phyloP scores from a whole-genome alignment of 192 early-diverging fungal species.

The Coemansia sp. region DNA sequence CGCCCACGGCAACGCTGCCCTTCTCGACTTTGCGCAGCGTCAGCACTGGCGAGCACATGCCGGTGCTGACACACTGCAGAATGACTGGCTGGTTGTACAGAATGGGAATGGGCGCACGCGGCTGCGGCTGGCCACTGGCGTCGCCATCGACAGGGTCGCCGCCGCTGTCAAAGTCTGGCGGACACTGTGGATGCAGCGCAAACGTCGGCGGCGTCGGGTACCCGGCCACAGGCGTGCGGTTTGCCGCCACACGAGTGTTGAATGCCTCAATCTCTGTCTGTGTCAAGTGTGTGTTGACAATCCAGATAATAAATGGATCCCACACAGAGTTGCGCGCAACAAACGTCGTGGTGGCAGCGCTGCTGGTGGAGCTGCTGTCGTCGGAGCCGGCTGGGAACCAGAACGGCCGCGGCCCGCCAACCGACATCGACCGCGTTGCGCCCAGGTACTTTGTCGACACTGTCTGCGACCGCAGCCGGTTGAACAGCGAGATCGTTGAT shows the following conservation, averaged over 20 bases:
- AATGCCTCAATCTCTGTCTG: constrained; percentile 59
- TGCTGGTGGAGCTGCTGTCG: constrained; percentile 5
- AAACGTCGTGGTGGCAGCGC: constrained; percentile 59
- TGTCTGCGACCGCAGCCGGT: constrained; percentile 86
- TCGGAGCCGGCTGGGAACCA: constrained; percentile 46
- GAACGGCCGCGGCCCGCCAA: constrained; percentile 52
- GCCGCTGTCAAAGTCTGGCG: constrained; percentile 32
- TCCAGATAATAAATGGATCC: constrained; percentile 88
- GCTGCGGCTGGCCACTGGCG: constrained; percentile 19
- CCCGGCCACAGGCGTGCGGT: constrained; percentile 52
- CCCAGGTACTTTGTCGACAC: constrained; percentile 85
- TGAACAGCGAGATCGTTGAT: constrained; percentile 82
- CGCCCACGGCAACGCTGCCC: constrained; percentile 72
- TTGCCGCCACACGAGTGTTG: constrained; percentile 39
- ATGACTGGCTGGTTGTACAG: constrained; percentile 88
- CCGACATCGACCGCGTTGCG: constrained; percentile 49
- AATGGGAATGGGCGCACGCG: constrained; percentile 65
- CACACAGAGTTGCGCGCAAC: constrained; percentile 74
- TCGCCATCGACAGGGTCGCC: constrained; percentile 18
- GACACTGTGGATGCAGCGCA: constrained; percentile 64
- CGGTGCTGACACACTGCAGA: constrained; percentile 83
- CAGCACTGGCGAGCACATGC: constrained; percentile 77
- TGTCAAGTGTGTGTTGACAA: constrained; percentile 64
- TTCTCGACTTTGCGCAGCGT: constrained; percentile 84
- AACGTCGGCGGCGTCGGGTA: constrained; percentile 77